Evolutionary conservation across 2,329 filamentous ascomycete species (phyloP).

Genomic region (Fusarium cyanostomum): DNA sequence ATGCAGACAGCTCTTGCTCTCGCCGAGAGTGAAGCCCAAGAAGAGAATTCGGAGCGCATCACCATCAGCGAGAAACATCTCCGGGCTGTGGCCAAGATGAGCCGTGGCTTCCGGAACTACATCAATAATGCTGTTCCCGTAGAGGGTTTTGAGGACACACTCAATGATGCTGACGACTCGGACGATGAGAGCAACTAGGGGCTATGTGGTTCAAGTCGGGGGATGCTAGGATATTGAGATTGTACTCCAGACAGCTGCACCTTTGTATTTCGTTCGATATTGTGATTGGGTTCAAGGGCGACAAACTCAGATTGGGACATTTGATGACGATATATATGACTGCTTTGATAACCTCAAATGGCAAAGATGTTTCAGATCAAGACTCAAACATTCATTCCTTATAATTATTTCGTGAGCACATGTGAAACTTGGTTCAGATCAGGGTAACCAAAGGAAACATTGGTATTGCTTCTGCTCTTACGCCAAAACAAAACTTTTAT

Average conservation of each 20-base stretch:
- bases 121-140: slow-evolving; percentile 37
- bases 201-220: background rate
- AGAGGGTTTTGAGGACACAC: slow-evolving; percentile 35
- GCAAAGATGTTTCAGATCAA: too few relatives aligned
- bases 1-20: slow-evolving; percentile 57
- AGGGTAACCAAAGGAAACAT: too few relatives aligned
- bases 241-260: too few relatives aligned
- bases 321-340: too few relatives aligned
- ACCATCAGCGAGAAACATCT: slow-evolving; percentile 47
- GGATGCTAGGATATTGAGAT: background rate
- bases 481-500: background rate
- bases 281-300: too few relatives aligned
- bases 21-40: slow-evolving; percentile 54
- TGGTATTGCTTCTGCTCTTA: too few relatives aligned
- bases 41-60: slow-evolving; percentile 46
- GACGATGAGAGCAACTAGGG: slow-evolving; percentile 23
- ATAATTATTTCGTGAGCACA: too few relatives aligned
- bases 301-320: too few relatives aligned
- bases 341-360: too few relatives aligned
- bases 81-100: slow-evolving; percentile 50
- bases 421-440: too few relatives aligned
- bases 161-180: slow-evolving; percentile 20
- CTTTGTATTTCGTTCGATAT: too few relatives aligned
- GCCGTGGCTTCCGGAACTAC: slow-evolving; percentile 48
- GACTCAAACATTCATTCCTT: too few relatives aligned